Percentiles rank a stretch among this genome's conserved stretches.
phyloP scores from a whole-genome alignment of 805 yeast genomes.

The Kodamaea kaohsiungensis region DNA sequence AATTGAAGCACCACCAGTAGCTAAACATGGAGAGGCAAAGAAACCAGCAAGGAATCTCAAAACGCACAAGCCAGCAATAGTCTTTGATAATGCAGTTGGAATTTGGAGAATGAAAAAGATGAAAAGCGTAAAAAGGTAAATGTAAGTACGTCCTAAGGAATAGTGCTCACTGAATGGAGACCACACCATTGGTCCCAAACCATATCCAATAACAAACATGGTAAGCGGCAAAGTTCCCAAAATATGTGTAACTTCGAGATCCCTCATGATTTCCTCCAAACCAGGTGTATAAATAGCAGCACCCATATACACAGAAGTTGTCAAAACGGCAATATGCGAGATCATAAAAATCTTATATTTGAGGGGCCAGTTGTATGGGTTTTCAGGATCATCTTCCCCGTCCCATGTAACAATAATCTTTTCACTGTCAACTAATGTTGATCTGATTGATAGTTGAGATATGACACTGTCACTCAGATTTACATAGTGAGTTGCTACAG shows the following conservation, averaged over 20 bases:
- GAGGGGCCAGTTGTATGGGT: conserved; percentile 59
- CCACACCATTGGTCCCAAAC: conserved; percentile 58
- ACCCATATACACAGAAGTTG: conserved; percentile 57
- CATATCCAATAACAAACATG: conserved; percentile 60
- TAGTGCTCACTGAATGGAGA: conserved; percentile 62
- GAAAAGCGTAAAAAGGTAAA: conserved; percentile 48
- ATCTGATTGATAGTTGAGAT: neutral
- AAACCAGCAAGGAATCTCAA: conserved; percentile 56
- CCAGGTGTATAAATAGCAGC: conserved; percentile 59
- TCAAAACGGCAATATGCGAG: conserved; percentile 42
- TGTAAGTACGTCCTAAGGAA: conserved; percentile 51
- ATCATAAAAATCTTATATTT: conserved; percentile 40
- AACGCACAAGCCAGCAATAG: conserved; percentile 51
- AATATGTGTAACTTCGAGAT: conserved; percentile 45
- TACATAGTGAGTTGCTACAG: neutral
- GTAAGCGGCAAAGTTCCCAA: conserved; percentile 54
- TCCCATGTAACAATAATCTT: conserved; percentile 31
- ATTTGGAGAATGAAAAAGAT: conserved; percentile 54
- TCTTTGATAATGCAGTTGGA: conserved; percentile 54
- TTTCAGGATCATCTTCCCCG: conserved; percentile 51
- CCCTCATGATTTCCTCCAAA: conserved; percentile 40
- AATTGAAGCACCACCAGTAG: conserved; percentile 56
- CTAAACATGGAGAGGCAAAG: conserved; percentile 48
- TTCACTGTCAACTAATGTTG: neutral
- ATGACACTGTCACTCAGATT: neutral